These are phyloP conservation scores for Trichoderma cornu-damae DNA, from an alignment of 2,329 filamentous ascomycete species.

Conservation along the genomic window DNA sequence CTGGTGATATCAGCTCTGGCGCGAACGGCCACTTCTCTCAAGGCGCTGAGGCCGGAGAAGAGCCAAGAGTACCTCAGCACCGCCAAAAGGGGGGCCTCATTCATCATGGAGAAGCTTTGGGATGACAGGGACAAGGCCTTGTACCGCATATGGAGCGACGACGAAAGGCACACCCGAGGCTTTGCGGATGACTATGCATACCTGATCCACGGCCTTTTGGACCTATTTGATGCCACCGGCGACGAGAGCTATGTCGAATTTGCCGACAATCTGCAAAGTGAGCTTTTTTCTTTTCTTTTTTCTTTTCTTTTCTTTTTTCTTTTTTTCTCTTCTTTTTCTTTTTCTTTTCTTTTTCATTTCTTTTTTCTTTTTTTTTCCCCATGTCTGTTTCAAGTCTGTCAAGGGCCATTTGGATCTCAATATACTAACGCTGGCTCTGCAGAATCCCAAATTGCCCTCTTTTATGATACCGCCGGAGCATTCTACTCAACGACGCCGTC, in stretches of 20 bases:
- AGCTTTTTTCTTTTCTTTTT: constrained; percentile 22
- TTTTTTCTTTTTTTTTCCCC: neutral
- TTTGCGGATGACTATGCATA: constrained; percentile 97
- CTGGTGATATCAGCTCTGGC: constrained; percentile 81
- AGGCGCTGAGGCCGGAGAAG: constrained; percentile 51
- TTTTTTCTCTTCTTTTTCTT: neutral
- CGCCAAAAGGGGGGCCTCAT: constrained; percentile 64
- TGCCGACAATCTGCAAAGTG: constrained; percentile 74
- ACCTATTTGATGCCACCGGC: constrained; percentile 77
- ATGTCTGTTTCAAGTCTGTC: neutral
- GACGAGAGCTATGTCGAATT: constrained; percentile 72
- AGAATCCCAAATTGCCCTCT: constrained; percentile 69
- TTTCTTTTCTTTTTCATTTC: neutral
- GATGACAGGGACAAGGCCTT: constrained; percentile 57
- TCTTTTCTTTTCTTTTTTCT: too few relatives aligned
- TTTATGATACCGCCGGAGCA: constrained; percentile 66
- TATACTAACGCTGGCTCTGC: constrained; percentile 15
- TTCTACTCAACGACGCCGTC: constrained; percentile 67
- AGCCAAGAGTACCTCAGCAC: constrained; percentile 57
- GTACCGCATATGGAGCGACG: constrained; percentile 68
- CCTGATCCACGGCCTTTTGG: constrained; percentile 73
- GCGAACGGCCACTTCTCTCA: constrained; percentile 65
- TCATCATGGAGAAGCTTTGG: constrained; percentile 71
- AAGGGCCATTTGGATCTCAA: neutral
- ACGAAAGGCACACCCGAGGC: constrained; percentile 58